Conservation (phyloP, 2,329 filamentous ascomycete species). For the Arthrobotrys entomopaga region DNA sequence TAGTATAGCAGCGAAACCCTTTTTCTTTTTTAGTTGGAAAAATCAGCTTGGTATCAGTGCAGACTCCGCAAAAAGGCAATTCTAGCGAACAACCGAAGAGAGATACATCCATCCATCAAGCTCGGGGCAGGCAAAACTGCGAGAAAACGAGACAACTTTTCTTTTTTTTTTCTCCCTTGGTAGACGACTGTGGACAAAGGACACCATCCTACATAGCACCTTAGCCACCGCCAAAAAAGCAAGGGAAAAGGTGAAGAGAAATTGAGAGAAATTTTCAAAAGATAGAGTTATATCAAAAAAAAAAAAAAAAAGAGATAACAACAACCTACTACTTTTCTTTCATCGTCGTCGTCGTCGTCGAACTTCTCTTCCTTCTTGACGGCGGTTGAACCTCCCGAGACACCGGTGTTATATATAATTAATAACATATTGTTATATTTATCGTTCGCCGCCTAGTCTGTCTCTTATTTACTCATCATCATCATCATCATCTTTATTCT, state of each 20-base stretch:
- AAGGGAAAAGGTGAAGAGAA: slow-evolving; percentile 11
- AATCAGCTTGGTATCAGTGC: slow-evolving; percentile 27
- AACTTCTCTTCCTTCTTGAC: slow-evolving; percentile 11
- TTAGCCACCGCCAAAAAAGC: slow-evolving; percentile 17
- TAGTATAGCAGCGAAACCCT: neutral
- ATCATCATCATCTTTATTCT: no score
- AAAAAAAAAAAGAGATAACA: slow-evolving; percentile 3
- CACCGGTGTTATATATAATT: slow-evolving; percentile 25
- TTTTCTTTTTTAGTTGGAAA: slow-evolving; percentile 10
- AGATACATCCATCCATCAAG: slow-evolving; percentile 47
- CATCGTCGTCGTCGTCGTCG: slow-evolving; percentile 2
- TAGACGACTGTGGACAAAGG: slow-evolving; percentile 28
- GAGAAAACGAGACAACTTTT: slow-evolving; percentile 30
- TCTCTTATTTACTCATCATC: slow-evolving; percentile 7
- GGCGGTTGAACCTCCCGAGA: slow-evolving; percentile 42
- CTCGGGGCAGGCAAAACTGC: slow-evolving; percentile 52
- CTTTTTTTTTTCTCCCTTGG: slow-evolving; percentile 21
- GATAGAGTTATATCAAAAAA: slow-evolving; percentile 6
- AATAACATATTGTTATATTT: neutral
- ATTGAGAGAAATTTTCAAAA: slow-evolving; percentile 11
- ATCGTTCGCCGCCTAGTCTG: neutral
- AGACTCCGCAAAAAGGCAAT: slow-evolving; percentile 48
- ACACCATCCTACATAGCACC: neutral
- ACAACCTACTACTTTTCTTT: neutral
- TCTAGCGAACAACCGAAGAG: slow-evolving; percentile 48